Evolutionary conservation across 768 basidiomycete genomes (phyloP), one percentile per base, ranked within the genome.

Genomic region (Tylopilus subfusipes): DNA sequence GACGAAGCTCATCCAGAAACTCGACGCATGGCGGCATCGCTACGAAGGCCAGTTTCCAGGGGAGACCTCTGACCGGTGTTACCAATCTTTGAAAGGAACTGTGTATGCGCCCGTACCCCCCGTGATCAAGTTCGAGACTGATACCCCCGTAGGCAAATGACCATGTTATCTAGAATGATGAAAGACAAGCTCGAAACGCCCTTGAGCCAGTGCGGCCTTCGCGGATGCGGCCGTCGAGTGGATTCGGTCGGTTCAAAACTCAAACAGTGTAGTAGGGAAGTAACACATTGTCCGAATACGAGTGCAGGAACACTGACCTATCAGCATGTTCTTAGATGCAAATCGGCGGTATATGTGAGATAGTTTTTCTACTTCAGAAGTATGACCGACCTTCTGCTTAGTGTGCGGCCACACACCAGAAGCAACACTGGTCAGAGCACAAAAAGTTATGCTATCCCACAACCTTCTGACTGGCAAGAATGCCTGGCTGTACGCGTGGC

Each of bases 321-420:
- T 42, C 5, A 1, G 13, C 4, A 19, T 16, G 39, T 29, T 13
- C 39, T 42, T 48, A 77, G 77, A 55, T 78, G 76, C 59, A 77
- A 75, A 56, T 66, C 69, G 4, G 72, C 71, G 9, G 72, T 76
- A 21, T 78, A 77, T 60, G 76, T 76, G 64, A 70, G 75, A 66
- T 24, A 12, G 14, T 51, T 39, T 33, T 52, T 21, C 34, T 31
- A 30, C 18, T 18, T 19, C n/a, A n/a, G n/a, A 29, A 34, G 42
- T 19, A 31, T 42, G 5, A 45, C 44, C 53, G n/a, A 59, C 54
- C 18, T 10, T 31, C 27, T 42, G 14, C 43, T n/a, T 48, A 76
- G 74, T 75, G 73, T 42, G 70, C 69, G 19, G 43, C 56, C 33
- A 50, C 53, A n/a, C 75, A 76, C 54, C 75, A 76, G 48, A 73